phyloP scores from a whole-genome alignment of 2,329 filamentous ascomycete species.

The Fusarium buharicum region DNA sequence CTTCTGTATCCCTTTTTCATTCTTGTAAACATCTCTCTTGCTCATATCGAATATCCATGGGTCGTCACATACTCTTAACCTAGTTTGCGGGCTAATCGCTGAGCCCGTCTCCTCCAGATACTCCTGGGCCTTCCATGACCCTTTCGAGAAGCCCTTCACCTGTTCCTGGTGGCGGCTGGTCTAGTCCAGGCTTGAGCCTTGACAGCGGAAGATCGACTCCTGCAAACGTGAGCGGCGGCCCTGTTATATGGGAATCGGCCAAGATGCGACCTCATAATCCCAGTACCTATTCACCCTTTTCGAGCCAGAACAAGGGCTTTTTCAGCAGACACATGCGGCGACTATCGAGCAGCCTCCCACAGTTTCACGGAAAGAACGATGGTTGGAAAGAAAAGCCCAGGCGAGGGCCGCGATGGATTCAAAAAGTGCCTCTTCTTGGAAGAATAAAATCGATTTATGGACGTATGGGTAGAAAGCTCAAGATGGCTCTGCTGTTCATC shows the following conservation, averaged over 20 bases:
- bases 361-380: slow-evolving; percentile 71
- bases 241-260: slow-evolving; percentile 83
- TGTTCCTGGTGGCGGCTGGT: slow-evolving; percentile 85
- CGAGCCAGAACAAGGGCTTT: slow-evolving; percentile 85
- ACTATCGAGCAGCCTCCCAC: slow-evolving; percentile 81
- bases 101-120: slow-evolving; percentile 55
- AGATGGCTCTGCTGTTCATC: slow-evolving; percentile 69
- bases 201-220: slow-evolving; percentile 78
- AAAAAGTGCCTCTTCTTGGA: slow-evolving; percentile 58
- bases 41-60: slow-evolving; percentile 25
- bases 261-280: slow-evolving; percentile 80
- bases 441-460: slow-evolving; percentile 59
- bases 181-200: slow-evolving; percentile 80
- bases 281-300: slow-evolving; percentile 80
- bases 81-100: slow-evolving; percentile 44
- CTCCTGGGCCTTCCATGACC: slow-evolving; percentile 74
- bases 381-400: slow-evolving; percentile 82
- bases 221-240: slow-evolving; percentile 63
- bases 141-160: slow-evolving; percentile 90
- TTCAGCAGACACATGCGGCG: slow-evolving; percentile 85
- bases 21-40: slow-evolving; percentile 8
- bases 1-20: not conserved
- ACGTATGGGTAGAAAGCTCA: slow-evolving; percentile 72
- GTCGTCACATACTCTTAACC: slow-evolving; percentile 18
- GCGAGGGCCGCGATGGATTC: slow-evolving; percentile 65